Percentiles rank a stretch among this genome's conserved stretches.
Evolutionary conservation across 2,329 filamentous ascomycete genomes (phyloP).

Genomic region (Penicillium glabrum): DNA sequence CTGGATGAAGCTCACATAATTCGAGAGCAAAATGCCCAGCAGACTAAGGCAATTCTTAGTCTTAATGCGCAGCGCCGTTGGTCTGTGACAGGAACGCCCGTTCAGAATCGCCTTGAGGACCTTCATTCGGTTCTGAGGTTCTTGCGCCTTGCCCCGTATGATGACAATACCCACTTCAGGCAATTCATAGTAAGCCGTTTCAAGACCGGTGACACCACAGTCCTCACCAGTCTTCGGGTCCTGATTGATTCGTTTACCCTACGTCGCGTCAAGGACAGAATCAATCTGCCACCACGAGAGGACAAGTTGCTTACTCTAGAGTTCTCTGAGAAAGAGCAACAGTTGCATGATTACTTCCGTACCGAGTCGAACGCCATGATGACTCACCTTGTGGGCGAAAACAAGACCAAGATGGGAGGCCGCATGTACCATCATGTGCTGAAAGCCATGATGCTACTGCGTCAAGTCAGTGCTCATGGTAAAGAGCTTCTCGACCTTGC

Average conservation of each 20-base stretch:
- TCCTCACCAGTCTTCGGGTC: constrained; percentile 76
- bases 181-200: constrained; percentile 81
- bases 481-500: constrained; percentile 83
- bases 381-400: constrained; percentile 67
- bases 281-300: constrained; percentile 72
- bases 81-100: constrained; percentile 96
- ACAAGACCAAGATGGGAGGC: constrained; percentile 70
- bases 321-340: constrained; percentile 72
- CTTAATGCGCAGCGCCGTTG: constrained; percentile 80
- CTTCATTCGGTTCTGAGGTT: constrained; percentile 85
- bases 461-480: constrained; percentile 91
- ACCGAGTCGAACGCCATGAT: constrained; percentile 78
- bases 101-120: constrained; percentile 92
- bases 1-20: constrained; percentile 95
- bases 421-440: constrained; percentile 92
- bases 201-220: constrained; percentile 80
- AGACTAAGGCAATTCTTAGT: constrained; percentile 81
- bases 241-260: constrained; percentile 94
- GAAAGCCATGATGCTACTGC: constrained; percentile 84
- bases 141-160: constrained; percentile 79
- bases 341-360: constrained; percentile 81
- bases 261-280: constrained; percentile 86
- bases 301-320: constrained; percentile 73
- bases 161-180: constrained; percentile 72
- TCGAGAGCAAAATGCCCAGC: constrained; percentile 75